These are phyloP conservation scores for Schizosaccharomyces lindneri DNA, from an alignment of 805 yeast species.

Conservation along the genomic window DNA sequence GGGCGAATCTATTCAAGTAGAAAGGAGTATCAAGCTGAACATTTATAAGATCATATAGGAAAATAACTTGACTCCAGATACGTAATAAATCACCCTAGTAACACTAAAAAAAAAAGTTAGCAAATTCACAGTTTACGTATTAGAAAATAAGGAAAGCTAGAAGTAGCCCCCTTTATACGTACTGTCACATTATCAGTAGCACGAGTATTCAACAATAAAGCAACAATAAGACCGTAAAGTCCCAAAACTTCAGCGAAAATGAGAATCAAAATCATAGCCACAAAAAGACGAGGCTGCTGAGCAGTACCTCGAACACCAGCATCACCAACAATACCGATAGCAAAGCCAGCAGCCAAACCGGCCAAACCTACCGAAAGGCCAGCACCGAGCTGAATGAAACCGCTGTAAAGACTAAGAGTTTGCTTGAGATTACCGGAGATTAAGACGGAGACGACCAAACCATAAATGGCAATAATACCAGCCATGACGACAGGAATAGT, in stretches of 20 bases:
- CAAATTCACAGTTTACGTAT: too few species aligned
- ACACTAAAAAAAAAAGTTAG: too few species aligned
- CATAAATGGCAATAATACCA: constrained; percentile 92
- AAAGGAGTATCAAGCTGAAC: too few species aligned
- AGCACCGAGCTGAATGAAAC: constrained; percentile 94
- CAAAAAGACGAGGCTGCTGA: constrained; percentile 73
- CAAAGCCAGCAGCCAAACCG: constrained; percentile 87
- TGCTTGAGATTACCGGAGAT: constrained; percentile 74
- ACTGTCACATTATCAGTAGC: constrained; percentile 65
- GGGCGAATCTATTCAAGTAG: too few species aligned
- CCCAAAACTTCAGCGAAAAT: constrained; percentile 87
- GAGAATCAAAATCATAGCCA: constrained; percentile 68
- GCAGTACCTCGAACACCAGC: constrained; percentile 72
- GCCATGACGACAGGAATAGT: constrained; percentile 93
- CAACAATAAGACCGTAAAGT: constrained; percentile 93
- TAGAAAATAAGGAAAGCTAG: too few species aligned
- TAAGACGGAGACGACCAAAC: constrained; percentile 83
- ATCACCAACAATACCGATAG: constrained; percentile 84
- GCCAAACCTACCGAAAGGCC: constrained; percentile 93
- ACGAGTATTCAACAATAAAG: constrained; percentile 88
- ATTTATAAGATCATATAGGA: too few species aligned
- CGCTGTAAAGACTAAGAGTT: constrained; percentile 69
- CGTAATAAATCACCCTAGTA: too few species aligned
- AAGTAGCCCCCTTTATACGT: background rate
- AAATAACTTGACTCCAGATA: too few species aligned